These are phyloP conservation scores for Colletotrichum viniferum DNA, from an alignment of 2,329 filamentous ascomycete species.

Conservation along the genomic window DNA sequence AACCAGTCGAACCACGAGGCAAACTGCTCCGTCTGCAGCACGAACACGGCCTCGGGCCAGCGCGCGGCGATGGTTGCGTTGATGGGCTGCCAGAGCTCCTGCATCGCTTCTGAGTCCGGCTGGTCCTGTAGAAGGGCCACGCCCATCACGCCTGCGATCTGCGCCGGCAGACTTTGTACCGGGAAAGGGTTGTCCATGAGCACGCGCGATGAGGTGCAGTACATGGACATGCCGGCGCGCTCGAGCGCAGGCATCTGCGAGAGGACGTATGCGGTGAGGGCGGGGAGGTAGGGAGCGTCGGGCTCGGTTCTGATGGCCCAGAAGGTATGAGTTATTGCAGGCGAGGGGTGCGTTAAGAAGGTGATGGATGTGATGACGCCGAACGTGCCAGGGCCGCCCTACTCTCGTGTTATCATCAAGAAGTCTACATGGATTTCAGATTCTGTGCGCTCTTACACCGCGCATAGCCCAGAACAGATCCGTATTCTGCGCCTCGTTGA, in stretches of 20 bases:
- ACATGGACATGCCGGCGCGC: slow-evolving; percentile 56
- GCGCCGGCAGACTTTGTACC: slow-evolving; percentile 28
- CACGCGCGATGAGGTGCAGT: slow-evolving; percentile 33
- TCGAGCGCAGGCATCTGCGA: slow-evolving; percentile 50
- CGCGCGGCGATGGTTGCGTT: slow-evolving; percentile 40
- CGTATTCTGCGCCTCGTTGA: slow-evolving; percentile 55
- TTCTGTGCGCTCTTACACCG: slow-evolving; percentile 53
- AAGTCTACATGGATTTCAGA: too few species aligned
- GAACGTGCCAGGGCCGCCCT: slow-evolving; percentile 66
- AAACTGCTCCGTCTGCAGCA: neutral
- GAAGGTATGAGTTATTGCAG: slow-evolving; percentile 30
- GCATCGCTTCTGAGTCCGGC: slow-evolving; percentile 29
- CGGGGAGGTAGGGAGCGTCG: slow-evolving; percentile 44
- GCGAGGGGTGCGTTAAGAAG: slow-evolving; percentile 52
- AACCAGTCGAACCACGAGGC: slow-evolving; percentile 43
- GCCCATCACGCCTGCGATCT: slow-evolving; percentile 39
- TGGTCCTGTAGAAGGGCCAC: slow-evolving; percentile 38
- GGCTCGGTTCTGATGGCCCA: slow-evolving; percentile 27
- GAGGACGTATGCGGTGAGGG: slow-evolving; percentile 52
- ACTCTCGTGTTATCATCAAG: neutral
- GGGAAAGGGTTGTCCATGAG: slow-evolving; percentile 40
- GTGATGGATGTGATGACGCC: slow-evolving; percentile 64
- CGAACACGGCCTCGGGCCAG: slow-evolving; percentile 34
- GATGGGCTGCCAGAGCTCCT: slow-evolving; percentile 35
- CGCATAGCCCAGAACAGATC: slow-evolving; percentile 70